Base-by-base conservation (phyloP, 1,284 basidiomycete genomes). In the Vanrija sp. region DNA sequence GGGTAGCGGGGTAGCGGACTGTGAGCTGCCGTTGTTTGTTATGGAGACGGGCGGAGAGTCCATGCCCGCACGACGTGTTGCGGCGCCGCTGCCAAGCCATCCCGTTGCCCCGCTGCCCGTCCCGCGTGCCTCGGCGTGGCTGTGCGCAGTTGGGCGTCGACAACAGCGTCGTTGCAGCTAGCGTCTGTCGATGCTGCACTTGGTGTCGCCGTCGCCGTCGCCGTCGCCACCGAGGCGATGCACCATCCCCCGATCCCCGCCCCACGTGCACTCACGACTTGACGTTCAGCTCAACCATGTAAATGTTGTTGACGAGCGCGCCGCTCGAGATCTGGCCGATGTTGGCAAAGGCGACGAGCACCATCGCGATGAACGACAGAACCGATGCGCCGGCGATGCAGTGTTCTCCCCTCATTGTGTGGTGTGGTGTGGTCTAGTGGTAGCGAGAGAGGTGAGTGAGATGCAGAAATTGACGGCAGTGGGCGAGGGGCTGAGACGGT, bases 291-390 rank as follows among this genome's bases (percentile, higher is more conserved):
- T 77, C 61, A 18, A 64, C 70, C 59, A 73, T 64, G 55, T 72
- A 72, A 26, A 75, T 66, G 18, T 61, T 58, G 23, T 64, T 68
- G 1, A 62, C 56, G 38, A 75, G 51, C 14, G 65, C 57, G 12
- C 69, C 69, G 2, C 66, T 42, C 23, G 47, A 58, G 51, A 77
- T 55, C 60, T 77, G 75, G 16, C 68, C 71, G 43, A 77, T 73
- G 60, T 76, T 63, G 26, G 65, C 65, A 49, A 75, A 75, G 47
- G 75, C 57, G 44, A 77, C 63, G 38, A 77, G 44, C 65, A 77
- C 66, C 49, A 75, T 54, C 6, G 74, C 65, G 44, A 75, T 63
- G 52, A 65, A 57, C 28, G 69, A 65, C 34, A 73, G 60, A 60
- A 71, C 53, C 18, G 67, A 66, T 21, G 73, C 75, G 55, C 72